Evolutionary conservation across 2,329 filamentous ascomycete species (phyloP), one percentile per base, ranked within the genome.

Genomic region (Arthroderma sp.): DNA sequence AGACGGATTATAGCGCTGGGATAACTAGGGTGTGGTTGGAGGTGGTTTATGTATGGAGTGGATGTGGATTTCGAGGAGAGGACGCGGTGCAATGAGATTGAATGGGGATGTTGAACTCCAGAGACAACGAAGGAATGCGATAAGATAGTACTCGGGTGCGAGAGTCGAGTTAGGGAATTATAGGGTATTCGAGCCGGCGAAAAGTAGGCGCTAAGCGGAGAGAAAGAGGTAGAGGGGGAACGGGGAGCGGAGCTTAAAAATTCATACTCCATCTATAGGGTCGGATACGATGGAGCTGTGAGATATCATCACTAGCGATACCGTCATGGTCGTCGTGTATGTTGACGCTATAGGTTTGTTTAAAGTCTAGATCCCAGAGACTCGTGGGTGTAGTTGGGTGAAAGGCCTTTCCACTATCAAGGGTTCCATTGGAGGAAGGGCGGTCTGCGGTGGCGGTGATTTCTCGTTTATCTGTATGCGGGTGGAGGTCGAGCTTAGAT

Each of bases 191-290:
- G 15, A 22, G 15, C 15, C 15, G 15, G 15, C 15, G 15, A 22
- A 9, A 9, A 2, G 9, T 34, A 34, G 32, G 32, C 8, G 32
- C 32, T 11, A 34, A 9, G 32, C 32, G 8, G 32, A 11, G 32
- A 34, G 11, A 40, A 45, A 28, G 11, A 37, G 32, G 11, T 31
- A 45, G 38, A 22, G 15, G 32, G 2, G 3, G 22, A 4, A n/a
- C 11, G 9, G 8, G 28, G 8, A 33, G n/a, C 31, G 9, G 27
- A 11, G 29, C 40, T 58, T 56, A 67, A 34, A 67, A 60, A 48
- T 67, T 63, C 62, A 67, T 66, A 50, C 64, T 67, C 64, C 64
- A 67, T 48, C 64, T 58, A 56, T 59, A 66, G 8, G 62, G 63
- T 30, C 60, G 60, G 42, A 64, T 52, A 33, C 54, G 56, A 45